Base-by-base conservation (phyloP, 2,329 filamentous ascomycete genomes). In the Aureobasidium mangrovei region DNA sequence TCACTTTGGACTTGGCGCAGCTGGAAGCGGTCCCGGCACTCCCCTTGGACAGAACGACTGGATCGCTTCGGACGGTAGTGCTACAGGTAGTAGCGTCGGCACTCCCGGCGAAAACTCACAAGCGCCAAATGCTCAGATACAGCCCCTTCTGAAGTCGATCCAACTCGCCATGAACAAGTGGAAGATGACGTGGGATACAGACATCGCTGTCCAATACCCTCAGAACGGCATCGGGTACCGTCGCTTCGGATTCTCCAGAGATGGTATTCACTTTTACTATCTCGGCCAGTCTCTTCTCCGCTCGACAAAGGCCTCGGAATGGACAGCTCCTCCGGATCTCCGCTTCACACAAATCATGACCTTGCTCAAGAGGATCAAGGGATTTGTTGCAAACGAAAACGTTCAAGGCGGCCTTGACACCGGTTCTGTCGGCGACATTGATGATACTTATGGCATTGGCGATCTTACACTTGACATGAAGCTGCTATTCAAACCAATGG, bases 191-290 rank as follows among this genome's bases (percentile, higher is more conserved):
- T 88, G 85, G 85, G 85, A 88, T 64, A 70, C 74, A 55, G 86
- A 89, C 61, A 83, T 86, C 73, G 73, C 77, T 9, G 70, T 78
- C 36, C 85, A 89, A 63, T 88, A 87, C 58, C 80, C 82, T 5
- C 79, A 71, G 27, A 64, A 67, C 4, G 71, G 70, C n/a, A 64
- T 72, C 4, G 73, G 72, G n/a, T 78, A 77, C 47, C 74, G 76
- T 45, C 80, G 84, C 12, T 77, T 83, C 59, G 85, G 85, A 0
- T 88, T 88, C 67, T 87, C 81, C 53, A 73, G 84, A 47, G 85
- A 88, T 61, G 84, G 79, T 1, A 79, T 87, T 10, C 84, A 86
- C 62, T 88, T 84, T 65, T 88, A 84, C 70, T 88, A 82, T 76
- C 74, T 88, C 40, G 84, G 82, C 12, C 84, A 79, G 57, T 78